Conservation (phyloP, 108 stramenopile species). For the Aurantiochytrium sp. region DNA sequence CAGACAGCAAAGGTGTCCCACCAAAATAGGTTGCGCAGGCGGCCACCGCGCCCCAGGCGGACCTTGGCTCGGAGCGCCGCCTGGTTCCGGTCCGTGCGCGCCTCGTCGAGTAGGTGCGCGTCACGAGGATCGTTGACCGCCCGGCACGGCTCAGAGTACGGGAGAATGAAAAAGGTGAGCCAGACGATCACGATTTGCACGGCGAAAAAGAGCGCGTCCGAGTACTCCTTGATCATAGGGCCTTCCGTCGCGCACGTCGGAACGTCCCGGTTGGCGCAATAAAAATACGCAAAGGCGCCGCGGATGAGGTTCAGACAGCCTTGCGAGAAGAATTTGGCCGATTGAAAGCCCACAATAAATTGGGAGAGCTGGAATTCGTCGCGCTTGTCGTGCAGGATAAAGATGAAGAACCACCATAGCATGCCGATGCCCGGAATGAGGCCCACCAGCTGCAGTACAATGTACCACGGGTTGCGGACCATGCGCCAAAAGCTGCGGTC, state of each 20-base stretch:
- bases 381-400: slow-evolving; percentile 28
- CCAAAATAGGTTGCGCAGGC: neutral
- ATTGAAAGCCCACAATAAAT: slow-evolving; percentile 31
- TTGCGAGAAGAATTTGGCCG: slow-evolving; percentile 21
- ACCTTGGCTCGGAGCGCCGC: slow-evolving; percentile 9
- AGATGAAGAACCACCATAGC: slow-evolving; percentile 34
- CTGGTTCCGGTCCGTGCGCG: neutral
- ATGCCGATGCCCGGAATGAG: neutral
- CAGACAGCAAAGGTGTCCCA: slow-evolving; percentile 22
- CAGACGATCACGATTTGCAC: slow-evolving; percentile 17
- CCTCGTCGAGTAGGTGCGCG: neutral
- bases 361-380: slow-evolving; percentile 36
- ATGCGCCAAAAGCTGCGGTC: slow-evolving; percentile 8
- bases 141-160: neutral
- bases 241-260: neutral
- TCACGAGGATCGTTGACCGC: slow-evolving; percentile 5
- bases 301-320: neutral
- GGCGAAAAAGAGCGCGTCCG: neutral
- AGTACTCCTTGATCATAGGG: neutral
- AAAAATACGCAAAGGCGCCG: neutral
- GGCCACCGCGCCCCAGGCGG: neutral
- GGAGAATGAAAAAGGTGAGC: slow-evolving; percentile 23
- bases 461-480: neutral
- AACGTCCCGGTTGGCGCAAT: neutral
- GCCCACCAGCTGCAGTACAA: neutral